Evolutionary conservation across 2,329 filamentous ascomycete species (phyloP), one percentile per base, ranked within the genome.

Genomic region (Fusarium sp.): DNA sequence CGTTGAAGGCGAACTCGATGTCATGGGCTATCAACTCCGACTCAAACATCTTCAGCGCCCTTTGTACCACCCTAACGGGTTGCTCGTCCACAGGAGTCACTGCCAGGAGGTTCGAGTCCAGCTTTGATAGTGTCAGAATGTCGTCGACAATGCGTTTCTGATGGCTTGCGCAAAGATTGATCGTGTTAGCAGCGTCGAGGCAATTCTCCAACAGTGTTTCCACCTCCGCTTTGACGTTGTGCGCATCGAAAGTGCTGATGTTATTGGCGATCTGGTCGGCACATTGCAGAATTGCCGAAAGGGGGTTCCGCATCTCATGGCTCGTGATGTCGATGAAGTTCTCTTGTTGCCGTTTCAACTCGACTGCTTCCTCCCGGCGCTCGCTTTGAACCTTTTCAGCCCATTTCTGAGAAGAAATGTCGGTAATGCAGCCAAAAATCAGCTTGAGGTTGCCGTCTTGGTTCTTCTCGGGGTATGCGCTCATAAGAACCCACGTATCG

Each of bases 341-440:
- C 75, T 91, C 89, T 74, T 91, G 89, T 71, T 93, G 91, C 27
- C 90, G 87, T 81, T 97, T 97, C 70, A 95, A 87, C 80, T 96
- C 93, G 3, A 95, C 90, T 0, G 94, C 95, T 80, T 97, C 94
- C 78, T 95, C 90, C 78, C 94, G 92, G 67, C 94, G 91, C 52
- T 91, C 88, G 77, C 90, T 94, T 81, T 97, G 94, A 36, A 95
- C 91, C 56, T 92, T 91, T 81, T 97, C 94, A 1, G 94, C 94
- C 87, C 92, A 92, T 81, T 97, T 97, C 80, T 97, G 94, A 63
- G 93, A 90, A 20, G 93, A 95, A 73, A 97, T 97, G 78, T 97
- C 94, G 0, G 94, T 96, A 61, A 97, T 92, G 78, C 91, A 93
- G 62, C 93, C 93, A 76, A 95, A 95, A 4, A 95, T 92, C 70